phyloP scores from a whole-genome alignment of 202 grass and related monocot species.

The Zizania palustris region DNA sequence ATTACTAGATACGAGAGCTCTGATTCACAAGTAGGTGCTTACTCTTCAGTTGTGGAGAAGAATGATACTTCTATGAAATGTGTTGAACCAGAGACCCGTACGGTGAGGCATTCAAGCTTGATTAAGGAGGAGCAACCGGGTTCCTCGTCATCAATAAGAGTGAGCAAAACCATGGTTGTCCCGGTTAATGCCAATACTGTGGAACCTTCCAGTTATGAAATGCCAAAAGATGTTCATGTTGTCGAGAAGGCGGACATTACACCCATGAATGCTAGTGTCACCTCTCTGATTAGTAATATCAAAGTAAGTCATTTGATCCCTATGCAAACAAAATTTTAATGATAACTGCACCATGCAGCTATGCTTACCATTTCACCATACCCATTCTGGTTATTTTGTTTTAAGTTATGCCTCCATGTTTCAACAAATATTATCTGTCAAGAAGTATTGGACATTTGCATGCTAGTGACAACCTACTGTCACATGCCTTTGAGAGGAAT shows the following conservation, averaged over 20 bases:
- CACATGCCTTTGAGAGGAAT: conserved; percentile 32
- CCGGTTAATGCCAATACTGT: conserved; percentile 54
- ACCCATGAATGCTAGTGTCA: conserved; percentile 50
- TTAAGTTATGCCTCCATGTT: conserved; percentile 14
- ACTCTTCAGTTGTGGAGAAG: conserved; percentile 40
- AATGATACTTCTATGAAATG: conserved; percentile 40
- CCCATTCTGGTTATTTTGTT: conserved; percentile 11
- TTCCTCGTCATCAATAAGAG: conserved; percentile 43
- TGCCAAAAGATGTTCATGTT: conserved; percentile 67
- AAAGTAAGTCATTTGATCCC: conserved; percentile 55
- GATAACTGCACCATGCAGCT: conserved; percentile 1
- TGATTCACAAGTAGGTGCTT: conserved; percentile 41
- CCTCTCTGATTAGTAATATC: conserved; percentile 39
- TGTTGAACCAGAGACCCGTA: conserved; percentile 43
- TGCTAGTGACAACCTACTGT: not conserved
- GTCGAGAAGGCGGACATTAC: conserved; percentile 59
- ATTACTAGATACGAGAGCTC: conserved; percentile 44
- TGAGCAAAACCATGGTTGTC: conserved; percentile 50
- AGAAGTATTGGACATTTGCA: conserved; percentile 17
- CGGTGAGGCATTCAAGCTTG: conserved; percentile 41
- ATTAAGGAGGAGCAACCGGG: conserved; percentile 39
- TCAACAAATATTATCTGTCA: not conserved
- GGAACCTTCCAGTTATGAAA: conserved; percentile 56
- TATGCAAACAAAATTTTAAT: conserved; percentile 8
- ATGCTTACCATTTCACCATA: conserved; percentile 10